Evolutionary conservation across 2,329 filamentous ascomycete genomes (phyloP).

Genomic region (Aspergillus vadensis): DNA sequence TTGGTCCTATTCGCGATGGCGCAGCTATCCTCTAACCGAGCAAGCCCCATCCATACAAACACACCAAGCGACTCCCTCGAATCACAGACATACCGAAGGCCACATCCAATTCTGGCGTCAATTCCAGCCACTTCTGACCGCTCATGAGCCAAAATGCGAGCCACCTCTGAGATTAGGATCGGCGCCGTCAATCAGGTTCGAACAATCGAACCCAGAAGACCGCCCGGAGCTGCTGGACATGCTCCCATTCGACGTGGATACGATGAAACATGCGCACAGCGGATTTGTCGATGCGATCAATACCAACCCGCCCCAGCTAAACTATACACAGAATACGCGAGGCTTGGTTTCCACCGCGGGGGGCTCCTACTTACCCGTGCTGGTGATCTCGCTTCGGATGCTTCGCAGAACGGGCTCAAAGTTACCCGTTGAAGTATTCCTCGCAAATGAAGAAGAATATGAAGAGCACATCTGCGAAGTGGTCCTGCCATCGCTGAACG

Average conservation of each 20-base stretch:
- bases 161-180: constrained; percentile 31
- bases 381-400: constrained; percentile 50
- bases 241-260: constrained; percentile 29
- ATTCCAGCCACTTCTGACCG: constrained; percentile 35
- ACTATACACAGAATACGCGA: constrained; percentile 36
- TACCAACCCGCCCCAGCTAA: constrained; percentile 32
- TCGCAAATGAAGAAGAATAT: constrained; percentile 45
- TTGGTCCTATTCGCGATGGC: constrained; percentile 23
- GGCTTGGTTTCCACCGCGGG: constrained; percentile 53
- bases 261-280: constrained; percentile 38
- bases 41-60: neutral
- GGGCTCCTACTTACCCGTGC: constrained; percentile 45
- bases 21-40: constrained; percentile 2
- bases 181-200: constrained; percentile 31
- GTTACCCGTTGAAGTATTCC: constrained; percentile 51
- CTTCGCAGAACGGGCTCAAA: constrained; percentile 46
- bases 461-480: constrained; percentile 46
- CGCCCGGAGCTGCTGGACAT: constrained; percentile 38
- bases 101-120: constrained; percentile 38
- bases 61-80: neutral
- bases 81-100: constrained; percentile 3
- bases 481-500: constrained; percentile 47
- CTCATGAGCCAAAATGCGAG: constrained; percentile 33
- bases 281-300: constrained; percentile 37
- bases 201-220: constrained; percentile 27